Evolutionary conservation across 768 basidiomycete species (phyloP), one percentile per base, ranked within the genome.

Genomic region (Astraeus odoratus): DNA sequence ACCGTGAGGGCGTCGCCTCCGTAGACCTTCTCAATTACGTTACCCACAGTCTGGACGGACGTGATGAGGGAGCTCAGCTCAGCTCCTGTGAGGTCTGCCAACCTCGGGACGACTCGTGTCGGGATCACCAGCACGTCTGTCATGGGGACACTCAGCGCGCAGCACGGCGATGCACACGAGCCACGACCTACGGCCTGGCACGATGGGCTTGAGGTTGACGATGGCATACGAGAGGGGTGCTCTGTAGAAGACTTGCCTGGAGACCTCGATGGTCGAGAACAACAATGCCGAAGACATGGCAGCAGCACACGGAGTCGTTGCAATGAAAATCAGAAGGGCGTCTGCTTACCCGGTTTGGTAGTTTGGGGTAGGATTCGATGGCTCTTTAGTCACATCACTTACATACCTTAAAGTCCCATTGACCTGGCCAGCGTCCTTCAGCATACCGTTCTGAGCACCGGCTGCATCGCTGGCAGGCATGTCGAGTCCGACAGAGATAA

Each of bases 131-230:
- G 74, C 13, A 83, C 81, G 60, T 83, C 81, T 83, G 56, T 42
- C 37, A 24, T 27, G 25, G 12, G 19, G 41, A 16, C 36, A 12
- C 27, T 29, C 30, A 12, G 30, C n/a, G 30, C 27, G 10, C n/a
- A 13, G 30, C 30, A 13, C 4, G 30, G 10, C 30, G 10, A 31
- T 4, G 30, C 12, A 10, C 10, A 31, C 9, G 12, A 25, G 1
- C 5, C 10, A 20, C 9, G 31, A 76, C 89, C 67, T 64, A 98
- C 95, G 93, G 39, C 93, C 93, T 31, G 92, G 91, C 8, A 94
- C 80, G 52, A 96, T 82, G 1, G 94, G 95, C 56, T 92, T 96
- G 49, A 96, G 78, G 61, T 98, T 98, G 37, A 97, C 94, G 50
- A 96, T 84, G 1, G 88, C 95, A 63, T 77, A 86, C 0, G 86